A percentile compares a stretch with the other conserved stretches of the same genome.
Conservation (phyloP, 2,329 filamentous ascomycete genomes). For the Claviceps purpurea region DNA sequence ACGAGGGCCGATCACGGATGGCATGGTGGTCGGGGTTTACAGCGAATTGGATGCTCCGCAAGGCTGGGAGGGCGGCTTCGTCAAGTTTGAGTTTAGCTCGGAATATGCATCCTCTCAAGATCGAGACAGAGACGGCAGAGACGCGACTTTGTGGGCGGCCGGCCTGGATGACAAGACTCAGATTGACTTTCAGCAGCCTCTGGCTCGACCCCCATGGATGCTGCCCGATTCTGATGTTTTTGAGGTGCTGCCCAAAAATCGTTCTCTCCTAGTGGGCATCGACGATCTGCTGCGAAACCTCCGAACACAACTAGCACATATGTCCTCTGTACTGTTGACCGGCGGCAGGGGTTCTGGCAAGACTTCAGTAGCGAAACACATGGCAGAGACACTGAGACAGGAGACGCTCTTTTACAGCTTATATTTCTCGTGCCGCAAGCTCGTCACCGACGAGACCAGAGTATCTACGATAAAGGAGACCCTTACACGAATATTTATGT, state of each 20-base stretch:
- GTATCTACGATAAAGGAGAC: constrained; percentile 86
- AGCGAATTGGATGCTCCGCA: constrained; percentile 39
- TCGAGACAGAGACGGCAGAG: constrained; percentile 34
- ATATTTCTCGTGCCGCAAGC: constrained; percentile 75
- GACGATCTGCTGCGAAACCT: constrained; percentile 62
- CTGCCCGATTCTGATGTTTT: constrained; percentile 25
- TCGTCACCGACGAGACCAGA: constrained; percentile 83
- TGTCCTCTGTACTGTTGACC: constrained; percentile 80
- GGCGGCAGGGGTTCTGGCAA: constrained; percentile 87
- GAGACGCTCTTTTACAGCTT: constrained; percentile 68
- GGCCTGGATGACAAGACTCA: constrained; percentile 61
- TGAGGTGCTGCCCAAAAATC: constrained; percentile 42
- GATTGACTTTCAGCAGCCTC: constrained; percentile 64
- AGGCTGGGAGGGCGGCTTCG: constrained; percentile 70
- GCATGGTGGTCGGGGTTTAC: constrained; percentile 56
- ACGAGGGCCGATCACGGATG: constrained; percentile 78
- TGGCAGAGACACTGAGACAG: constrained; percentile 60
- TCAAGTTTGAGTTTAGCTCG: constrained; percentile 52
- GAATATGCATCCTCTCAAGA: constrained; percentile 22
- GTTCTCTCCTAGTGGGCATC: constrained; percentile 67
- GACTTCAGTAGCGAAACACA: constrained; percentile 61
- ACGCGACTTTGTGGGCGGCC: constrained; percentile 54
- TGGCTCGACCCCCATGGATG: constrained; percentile 49
- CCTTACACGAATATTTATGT: constrained; percentile 70
- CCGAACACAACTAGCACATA: constrained; percentile 62